Conservation (phyloP, 2,329 filamentous ascomycete genomes). For the Trichoderma afroharzianum region DNA sequence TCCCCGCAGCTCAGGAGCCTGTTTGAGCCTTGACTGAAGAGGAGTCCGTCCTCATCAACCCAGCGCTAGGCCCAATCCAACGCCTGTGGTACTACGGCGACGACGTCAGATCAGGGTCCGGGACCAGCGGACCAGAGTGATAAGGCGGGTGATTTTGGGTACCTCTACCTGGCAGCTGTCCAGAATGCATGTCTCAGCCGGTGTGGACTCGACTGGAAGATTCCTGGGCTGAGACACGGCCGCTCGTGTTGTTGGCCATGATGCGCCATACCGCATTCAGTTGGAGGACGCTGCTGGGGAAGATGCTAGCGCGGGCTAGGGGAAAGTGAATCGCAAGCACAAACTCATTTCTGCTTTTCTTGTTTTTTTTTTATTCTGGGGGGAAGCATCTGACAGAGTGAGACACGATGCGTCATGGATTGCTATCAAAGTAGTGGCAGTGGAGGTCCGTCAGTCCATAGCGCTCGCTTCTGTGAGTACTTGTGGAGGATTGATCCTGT, state of each 20-base stretch:
- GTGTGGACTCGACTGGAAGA: neutral
- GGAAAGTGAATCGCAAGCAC: conserved; percentile 2
- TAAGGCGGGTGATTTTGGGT: neutral
- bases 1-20: neutral
- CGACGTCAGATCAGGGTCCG: conserved; percentile 4
- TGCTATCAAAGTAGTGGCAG: neutral
- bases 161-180: neutral
- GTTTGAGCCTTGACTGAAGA: neutral
- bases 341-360: neutral
- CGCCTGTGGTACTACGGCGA: neutral
- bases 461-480: neutral
- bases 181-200: conserved; percentile 6
- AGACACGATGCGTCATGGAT: neutral
- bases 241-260: neutral
- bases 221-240: conserved; percentile 2
- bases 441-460: neutral
- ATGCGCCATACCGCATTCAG: conserved; percentile 11
- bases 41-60: neutral
- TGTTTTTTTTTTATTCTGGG: neutral
- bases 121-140: neutral
- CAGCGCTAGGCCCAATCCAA: neutral
- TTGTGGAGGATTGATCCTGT: neutral
- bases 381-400: neutral
- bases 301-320: conserved; percentile 16
- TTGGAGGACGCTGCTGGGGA: neutral